Base-by-base conservation (phyloP, 2,329 filamentous ascomycete species). In the Sordariomycetes sp. region DNA sequence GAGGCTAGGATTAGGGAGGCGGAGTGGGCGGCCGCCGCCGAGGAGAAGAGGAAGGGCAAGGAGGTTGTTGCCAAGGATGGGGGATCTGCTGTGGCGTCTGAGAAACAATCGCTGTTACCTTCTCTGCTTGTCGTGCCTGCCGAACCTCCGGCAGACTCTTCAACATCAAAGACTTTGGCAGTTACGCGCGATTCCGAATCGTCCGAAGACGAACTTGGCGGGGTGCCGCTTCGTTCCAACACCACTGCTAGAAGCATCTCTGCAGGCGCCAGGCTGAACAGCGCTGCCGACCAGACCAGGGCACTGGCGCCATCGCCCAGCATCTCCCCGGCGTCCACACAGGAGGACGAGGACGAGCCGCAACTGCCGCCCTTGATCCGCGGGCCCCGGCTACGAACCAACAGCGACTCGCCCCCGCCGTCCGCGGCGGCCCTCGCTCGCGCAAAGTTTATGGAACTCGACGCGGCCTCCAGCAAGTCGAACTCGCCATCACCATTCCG, bases 1-100 rank as follows among this genome's bases (percentile, higher is more conserved):
- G 89, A 95, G 65, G 79, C 79, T 59, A 85, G 80, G 63, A 78
- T 91, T n/a, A 76, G 85, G 54, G 82, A 89, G 62, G 79, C 82
- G 24, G 82, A 91, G 62, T 79, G 73, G 72, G 67, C 68, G 5
- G 62, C 62, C 39, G 57, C 51, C 53, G 55, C 59, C 22, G 34
- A 13, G 20, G 55, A 56, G 28, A 28, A 45, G 36, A 24, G 54
- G 20, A 10, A 22, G 8, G 20, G 20, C 20, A 22, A 12, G 22
- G 45, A 24, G 20, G 45, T 3, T 2, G 45, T 22, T 5, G 24
- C 10, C 20, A 50, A 6, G 2, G 45, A 50, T 10, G 45, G 20
- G 20, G 20, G 20, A 24, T 10, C 45, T 3, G 10, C 45, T 12
- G 20, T 7, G 20, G 45, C n/a, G n/a, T 20, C 17, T 7, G 45